Percentiles rank a stretch among this genome's conserved stretches.
These are phyloP conservation scores for Fraxinus paxiana DNA, from an alignment of 305 asterid genomes.

Conservation along the genomic window DNA sequence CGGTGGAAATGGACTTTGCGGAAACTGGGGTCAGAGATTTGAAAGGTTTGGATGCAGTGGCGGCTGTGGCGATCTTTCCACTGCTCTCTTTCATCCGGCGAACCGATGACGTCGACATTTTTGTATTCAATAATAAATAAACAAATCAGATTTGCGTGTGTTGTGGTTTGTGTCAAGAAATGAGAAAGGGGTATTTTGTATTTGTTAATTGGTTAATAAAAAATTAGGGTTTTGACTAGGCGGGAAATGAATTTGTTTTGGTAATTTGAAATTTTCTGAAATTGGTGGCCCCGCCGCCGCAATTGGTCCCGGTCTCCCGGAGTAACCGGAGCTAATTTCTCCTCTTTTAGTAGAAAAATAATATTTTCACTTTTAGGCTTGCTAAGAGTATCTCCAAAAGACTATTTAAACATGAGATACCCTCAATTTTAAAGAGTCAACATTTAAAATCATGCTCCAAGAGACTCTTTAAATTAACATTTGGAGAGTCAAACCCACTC, in stretches of 20 bases:
- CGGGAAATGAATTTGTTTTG: background rate
- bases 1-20: constrained; percentile 45
- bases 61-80: constrained; percentile 34
- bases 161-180: background rate
- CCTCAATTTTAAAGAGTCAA: too few relatives aligned
- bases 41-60: constrained; percentile 21
- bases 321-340: background rate
- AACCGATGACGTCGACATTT: constrained; percentile 52
- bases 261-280: background rate
- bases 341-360: background rate
- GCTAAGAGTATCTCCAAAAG: too few relatives aligned
- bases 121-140: background rate
- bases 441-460: too few relatives aligned
- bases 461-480: too few relatives aligned
- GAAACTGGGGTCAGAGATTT: constrained; percentile 46
- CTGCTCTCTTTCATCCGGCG: constrained; percentile 67
- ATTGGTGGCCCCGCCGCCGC: background rate
- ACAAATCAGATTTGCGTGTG: background rate
- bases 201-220: background rate
- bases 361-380: background rate
- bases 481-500: too few relatives aligned
- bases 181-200: background rate
- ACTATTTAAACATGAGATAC: too few relatives aligned
- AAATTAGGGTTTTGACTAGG: background rate
- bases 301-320: background rate